These are phyloP conservation scores for Lepiota venenata DNA, from an alignment of 768 basidiomycete genomes.

Conservation along the genomic window DNA sequence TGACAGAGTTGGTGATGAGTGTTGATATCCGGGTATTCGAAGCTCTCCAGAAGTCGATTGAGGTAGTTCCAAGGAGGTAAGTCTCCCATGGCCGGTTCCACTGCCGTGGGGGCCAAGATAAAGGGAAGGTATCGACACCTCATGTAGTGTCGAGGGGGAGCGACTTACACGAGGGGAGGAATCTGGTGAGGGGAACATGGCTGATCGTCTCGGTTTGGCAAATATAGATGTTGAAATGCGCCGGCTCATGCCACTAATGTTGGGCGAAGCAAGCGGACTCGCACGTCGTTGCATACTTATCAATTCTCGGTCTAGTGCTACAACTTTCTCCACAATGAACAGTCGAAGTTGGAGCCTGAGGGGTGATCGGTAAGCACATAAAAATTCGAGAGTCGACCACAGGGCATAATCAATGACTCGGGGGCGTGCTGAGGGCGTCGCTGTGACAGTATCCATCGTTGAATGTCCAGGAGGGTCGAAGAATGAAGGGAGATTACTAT, in stretches of 20 bases:
- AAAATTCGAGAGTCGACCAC: constrained; percentile 69
- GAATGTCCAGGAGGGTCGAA: constrained; percentile 23
- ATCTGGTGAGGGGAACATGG: constrained; percentile 38
- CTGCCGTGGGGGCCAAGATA: constrained; percentile 29
- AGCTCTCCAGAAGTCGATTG: constrained; percentile 6
- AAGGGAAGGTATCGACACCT: constrained; percentile 21
- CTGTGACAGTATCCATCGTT: constrained; percentile 16
- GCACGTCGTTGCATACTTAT: constrained; percentile 22
- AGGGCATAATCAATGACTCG: constrained; percentile 67
- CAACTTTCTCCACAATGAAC: constrained; percentile 62
- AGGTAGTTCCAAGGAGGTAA: constrained; percentile 5
- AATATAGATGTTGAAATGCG: constrained; percentile 51
- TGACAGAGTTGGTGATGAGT: constrained; percentile 24
- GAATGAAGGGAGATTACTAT: constrained; percentile 22
- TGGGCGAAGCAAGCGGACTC: constrained; percentile 17
- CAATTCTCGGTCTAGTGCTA: constrained; percentile 50
- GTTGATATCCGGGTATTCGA: constrained; percentile 26
- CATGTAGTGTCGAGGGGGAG: constrained; percentile 26
- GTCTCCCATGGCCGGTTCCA: background rate
- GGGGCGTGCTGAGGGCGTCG: constrained; percentile 31
- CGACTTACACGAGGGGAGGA: constrained; percentile 39
- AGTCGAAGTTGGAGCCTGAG: constrained; percentile 64
- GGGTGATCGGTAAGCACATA: constrained; percentile 60
- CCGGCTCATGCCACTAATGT: constrained; percentile 29
- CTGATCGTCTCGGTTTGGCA: constrained; percentile 52